A percentile compares a stretch with the other conserved stretches of the same genome.
Conservation (phyloP, 225 moss, liverwort and hornwort species). For the Marchantia paleacea region DNA sequence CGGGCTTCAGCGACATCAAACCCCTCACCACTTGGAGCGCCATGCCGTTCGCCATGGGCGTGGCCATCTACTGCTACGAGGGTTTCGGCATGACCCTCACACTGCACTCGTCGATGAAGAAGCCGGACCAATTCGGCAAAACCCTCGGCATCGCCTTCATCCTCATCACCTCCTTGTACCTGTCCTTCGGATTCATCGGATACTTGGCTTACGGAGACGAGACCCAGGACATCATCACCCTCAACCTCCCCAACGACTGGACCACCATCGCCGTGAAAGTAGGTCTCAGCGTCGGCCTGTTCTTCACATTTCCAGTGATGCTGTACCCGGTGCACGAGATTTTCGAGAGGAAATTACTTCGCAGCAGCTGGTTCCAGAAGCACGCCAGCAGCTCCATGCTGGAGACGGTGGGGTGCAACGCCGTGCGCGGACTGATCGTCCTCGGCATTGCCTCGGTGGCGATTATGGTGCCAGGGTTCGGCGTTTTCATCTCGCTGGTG, state of each 20-base stretch:
- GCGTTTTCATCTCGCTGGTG: constrained; percentile 76
- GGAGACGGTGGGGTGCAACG: constrained; percentile 42
- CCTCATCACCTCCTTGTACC: constrained; percentile 59
- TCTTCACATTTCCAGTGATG: constrained; percentile 96
- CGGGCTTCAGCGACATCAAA: constrained; percentile 39
- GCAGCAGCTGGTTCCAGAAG: constrained; percentile 64
- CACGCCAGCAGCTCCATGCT: constrained; percentile 41
- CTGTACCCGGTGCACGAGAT: constrained; percentile 94
- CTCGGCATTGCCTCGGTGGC: constrained; percentile 60
- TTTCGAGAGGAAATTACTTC: constrained; percentile 67
- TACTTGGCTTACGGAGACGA: constrained; percentile 74
- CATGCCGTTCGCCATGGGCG: constrained; percentile 78
- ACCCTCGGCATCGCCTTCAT: constrained; percentile 54
- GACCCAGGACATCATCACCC: constrained; percentile 85
- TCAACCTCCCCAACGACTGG: constrained; percentile 67
- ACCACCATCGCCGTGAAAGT: constrained; percentile 67
- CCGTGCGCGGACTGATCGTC: constrained; percentile 57
- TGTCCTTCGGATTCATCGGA: constrained; percentile 69
- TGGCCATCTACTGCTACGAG: constrained; percentile 84
- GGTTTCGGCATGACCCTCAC: constrained; percentile 93
- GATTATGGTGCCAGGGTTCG: constrained; percentile 78
- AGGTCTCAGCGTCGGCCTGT: constrained; percentile 72
- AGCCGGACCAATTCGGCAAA: constrained; percentile 48
- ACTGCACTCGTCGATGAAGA: constrained; percentile 77
- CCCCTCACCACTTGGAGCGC: constrained; percentile 52